Base-by-base conservation (phyloP, 805 yeast genomes). In the Trichomonascus vanleenenianus region DNA sequence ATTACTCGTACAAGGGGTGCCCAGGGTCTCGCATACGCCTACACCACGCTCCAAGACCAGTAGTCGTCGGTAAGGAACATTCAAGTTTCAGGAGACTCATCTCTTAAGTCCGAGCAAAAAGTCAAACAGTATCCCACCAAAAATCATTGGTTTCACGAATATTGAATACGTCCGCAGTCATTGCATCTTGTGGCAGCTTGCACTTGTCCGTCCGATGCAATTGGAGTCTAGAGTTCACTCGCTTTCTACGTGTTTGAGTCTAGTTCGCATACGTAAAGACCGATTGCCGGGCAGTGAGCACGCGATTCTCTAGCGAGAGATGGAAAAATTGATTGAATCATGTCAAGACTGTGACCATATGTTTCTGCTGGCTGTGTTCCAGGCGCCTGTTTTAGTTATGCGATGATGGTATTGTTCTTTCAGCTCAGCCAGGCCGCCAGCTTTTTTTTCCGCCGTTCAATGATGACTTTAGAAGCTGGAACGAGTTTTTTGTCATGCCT, bases 401-500 rank as follows among this genome's bases (percentile, higher is more conserved):
- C 34, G 3, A 31, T n/a, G n/a, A n/a, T 31, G 34, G 34, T 14
- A 4, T 14, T 31, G 10, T 31, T 31, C 15, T 31, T 31, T 14
- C 4, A 12, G 15, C 34, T 31, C 34, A 14, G 34, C 15, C n/a
- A 31, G 15, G 15, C 11, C 15, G 11, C 34, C 34, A 14, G 15
- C 12, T 11, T 5, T 4, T 31, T 31, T 10, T 14, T 31, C 34
- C 34, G 34, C 15, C 34, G 10, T 12, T 5, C 34, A 31, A 12
- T 31, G 5, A 31, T 31, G 34, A 31, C 4, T 10, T 10, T 31
- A 4, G 11, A 31, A 14, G 34, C 1, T 78, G 83, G 5, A 12
- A 12, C 15, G 10, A 5, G 10, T 6, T 5, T 10, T 31, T 31
- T 31, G 15, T 31, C 34, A 31, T 31, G 34, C 34, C 34, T 11